Evolutionary conservation across 1,284 basidiomycete species (phyloP), one percentile per base, ranked within the genome.

Genomic region (Takashimella koratensis): DNA sequence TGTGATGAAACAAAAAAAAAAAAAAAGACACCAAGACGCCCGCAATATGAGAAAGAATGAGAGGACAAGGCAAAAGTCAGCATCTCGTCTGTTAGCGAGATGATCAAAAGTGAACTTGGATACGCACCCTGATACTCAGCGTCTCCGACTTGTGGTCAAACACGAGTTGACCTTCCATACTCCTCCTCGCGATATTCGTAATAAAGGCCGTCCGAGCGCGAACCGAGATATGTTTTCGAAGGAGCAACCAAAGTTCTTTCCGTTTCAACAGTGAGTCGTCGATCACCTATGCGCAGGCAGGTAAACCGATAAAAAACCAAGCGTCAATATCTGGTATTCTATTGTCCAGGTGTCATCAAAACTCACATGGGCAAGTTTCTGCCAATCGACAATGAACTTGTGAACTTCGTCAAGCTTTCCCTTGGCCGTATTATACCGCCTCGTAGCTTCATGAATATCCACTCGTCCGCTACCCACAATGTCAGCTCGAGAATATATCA

Each of bases 201-300:
- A 84, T 81, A 78, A 98, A 98, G 43, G 86, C 83, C n/a, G 71
- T 65, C 66, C 88, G 90, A 74, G 90, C 92, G 5, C 91, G 85
- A 22, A 90, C 78, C 10, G 91, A 86, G 57, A 93, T 92, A 64
- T 88, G 86, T 8, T 83, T 80, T 49, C 94, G 84, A 79, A 96
- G 94, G 49, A 87, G 84, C 53, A 87, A 82, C 95, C 95, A 98
- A 61, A 84, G 84, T 11, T 78, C 69, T 53, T 86, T 74, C 22
- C 94, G 88, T 12, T 79, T 67, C 16, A 79, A 43, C 22, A 74
- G 51, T 19, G 56, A 47, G 4, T 47, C 25, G 10, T 53, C 41
- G 30, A 65, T 50, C 11, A 53, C 27, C 50, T 54, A 24, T 26
- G 13, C 6, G 3, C 3, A 20, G 30, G n/a, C 5, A 13, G 10